These are phyloP conservation scores for Dichotomopilus funicola DNA, from an alignment of 2,329 filamentous ascomycete genomes.

Conservation along the genomic window DNA sequence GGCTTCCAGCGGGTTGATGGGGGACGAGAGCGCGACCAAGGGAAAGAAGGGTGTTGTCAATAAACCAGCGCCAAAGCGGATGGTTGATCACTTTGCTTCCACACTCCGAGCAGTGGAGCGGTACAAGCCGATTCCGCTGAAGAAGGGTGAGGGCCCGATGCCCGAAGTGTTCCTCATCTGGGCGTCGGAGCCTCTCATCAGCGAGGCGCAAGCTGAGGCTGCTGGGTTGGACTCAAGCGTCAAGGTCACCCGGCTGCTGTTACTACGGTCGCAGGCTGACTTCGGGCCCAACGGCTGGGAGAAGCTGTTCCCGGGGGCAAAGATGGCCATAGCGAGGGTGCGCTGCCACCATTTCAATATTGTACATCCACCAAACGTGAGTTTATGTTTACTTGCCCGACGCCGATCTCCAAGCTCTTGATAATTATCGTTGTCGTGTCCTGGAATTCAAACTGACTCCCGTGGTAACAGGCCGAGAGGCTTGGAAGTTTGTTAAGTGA, in stretches of 20 bases:
- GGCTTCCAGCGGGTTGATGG: not conserved
- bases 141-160: not conserved
- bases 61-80: not conserved
- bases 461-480: not conserved
- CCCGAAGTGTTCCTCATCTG: not conserved
- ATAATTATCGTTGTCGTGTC: not conserved
- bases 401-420: not conserved
- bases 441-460: not conserved
- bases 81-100: not conserved
- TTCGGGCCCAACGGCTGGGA: not conserved
- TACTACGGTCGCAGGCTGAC: not conserved
- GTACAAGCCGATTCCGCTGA: not conserved
- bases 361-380: not conserved
- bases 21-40: not conserved
- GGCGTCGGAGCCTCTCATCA: not conserved
- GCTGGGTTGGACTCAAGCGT: not conserved
- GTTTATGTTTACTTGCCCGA: not conserved
- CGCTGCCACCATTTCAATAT: not conserved
- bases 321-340: not conserved
- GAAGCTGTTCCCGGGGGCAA: not conserved
- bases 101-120: not conserved
- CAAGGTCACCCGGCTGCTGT: not conserved
- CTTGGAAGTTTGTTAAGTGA: not conserved
- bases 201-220: not conserved
- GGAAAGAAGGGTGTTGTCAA: not conserved